Evolutionary conservation across 2,329 filamentous ascomycete species (phyloP).

Genomic region (Eurotiales sp.): DNA sequence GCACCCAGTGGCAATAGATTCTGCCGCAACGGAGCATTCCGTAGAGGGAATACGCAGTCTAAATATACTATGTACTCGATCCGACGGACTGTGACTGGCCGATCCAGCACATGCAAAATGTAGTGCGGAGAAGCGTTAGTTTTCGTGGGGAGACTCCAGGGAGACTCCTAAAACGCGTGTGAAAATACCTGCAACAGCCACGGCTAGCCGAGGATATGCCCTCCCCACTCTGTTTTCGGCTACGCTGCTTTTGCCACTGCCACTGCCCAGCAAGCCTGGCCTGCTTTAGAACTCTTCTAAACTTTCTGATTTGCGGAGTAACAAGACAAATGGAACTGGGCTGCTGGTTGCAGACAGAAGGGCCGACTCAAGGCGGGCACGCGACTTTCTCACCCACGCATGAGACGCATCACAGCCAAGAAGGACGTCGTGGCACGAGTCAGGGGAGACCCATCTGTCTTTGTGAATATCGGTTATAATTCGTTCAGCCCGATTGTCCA

Average conservation of each 20-base stretch:
- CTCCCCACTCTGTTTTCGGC: constrained; percentile 3
- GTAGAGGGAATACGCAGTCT: too few species aligned
- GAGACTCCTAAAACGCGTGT: not conserved
- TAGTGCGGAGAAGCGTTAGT: constrained; percentile 7
- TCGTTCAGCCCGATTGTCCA: too few species aligned
- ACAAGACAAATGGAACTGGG: too few species aligned
- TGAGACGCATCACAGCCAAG: too few species aligned
- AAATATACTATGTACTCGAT: too few species aligned
- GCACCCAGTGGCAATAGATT: constrained; percentile 3
- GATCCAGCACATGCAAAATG: not conserved
- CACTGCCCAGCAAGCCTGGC: not conserved
- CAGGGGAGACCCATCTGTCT: too few species aligned
- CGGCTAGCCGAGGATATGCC: constrained; percentile 12
- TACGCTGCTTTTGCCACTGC: not conserved
- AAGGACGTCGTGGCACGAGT: too few species aligned
- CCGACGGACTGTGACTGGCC: not conserved
- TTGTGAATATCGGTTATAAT: too few species aligned
- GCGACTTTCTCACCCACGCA: too few species aligned
- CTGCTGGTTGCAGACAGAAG: too few species aligned
- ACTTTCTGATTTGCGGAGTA: not conserved
- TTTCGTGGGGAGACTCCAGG: constrained; percentile 4
- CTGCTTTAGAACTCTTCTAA: not conserved
- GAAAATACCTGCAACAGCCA: not conserved
- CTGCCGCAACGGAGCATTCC: not conserved
- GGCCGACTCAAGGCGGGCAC: too few species aligned